Base-by-base conservation (phyloP, 345 rosid species). In the Kernera saxatilis region DNA sequence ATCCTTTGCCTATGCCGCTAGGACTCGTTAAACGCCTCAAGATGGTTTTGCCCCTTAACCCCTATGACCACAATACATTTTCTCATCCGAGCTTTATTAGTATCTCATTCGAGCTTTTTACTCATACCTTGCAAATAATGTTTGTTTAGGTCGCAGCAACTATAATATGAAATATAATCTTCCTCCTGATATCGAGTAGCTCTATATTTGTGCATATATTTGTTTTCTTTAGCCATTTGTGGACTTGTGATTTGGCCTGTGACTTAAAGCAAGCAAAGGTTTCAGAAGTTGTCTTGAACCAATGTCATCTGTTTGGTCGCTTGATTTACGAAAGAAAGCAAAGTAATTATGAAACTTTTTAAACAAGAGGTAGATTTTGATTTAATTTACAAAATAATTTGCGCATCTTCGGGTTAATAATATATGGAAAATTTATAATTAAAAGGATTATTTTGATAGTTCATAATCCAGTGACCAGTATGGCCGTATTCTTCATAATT, bases 1-100 rank as follows among this genome's bases (percentile, higher is more conserved):
- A 8, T 80, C 84, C 10, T 46, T 91, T 71, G 93, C 90, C 3
- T 87, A 84, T 77, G 82, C 77, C 39, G 82, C 86, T 25, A 82
- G 77, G 68, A 54, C 60, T 39, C 93, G 84, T 11, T 88, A 76
- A 85, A 30, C 26, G 27, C 3, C 29, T 51, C 65, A 18, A 21
- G 32, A 62, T 53, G 43, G 71, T 45, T 64, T 45, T 45, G 5
- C 32, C 25, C 50, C 51, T 25, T 49, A 25, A 54, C 27, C 19
- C 43, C 27, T 41, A 15, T 27, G 29, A 64, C 19, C 8, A 44
- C 56, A 33, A 10, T 15, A 50, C n/a, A n/a, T n/a, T 29, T 8
- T 52, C 39, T 40, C 69, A 14, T 61, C 12, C 18, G 17, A 23
- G 11, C 10, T 56, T 65, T 22, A 2, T 40, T 18, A 56, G 58